Base-by-base conservation (phyloP, 1,284 basidiomycete genomes). In the Cutaneotrichosporon sp. region DNA sequence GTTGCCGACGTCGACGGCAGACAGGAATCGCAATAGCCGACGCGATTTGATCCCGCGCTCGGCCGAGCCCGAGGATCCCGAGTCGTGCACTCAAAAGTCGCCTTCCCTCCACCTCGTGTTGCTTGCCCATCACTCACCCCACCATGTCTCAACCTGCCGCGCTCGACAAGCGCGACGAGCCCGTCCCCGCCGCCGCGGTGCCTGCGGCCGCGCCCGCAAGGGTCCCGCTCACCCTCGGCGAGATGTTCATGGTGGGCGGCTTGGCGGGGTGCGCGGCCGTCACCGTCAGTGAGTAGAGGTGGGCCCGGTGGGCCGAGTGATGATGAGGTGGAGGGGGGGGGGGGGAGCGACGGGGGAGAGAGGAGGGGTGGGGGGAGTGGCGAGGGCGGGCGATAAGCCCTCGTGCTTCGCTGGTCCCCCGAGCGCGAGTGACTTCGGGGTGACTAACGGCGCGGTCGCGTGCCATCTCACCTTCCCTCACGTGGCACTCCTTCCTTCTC, bases 181-280 rank as follows among this genome's bases (percentile, higher is more conserved):
- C 34, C 34, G 34, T 36, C 34, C 18, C 52, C 18, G 54, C 25
- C 16, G 36, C 22, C 5, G 31, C 34, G 20, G 18, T 27, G 20
- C 9, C 14, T 25, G 14, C 20, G 10, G n/a, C 11, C 18, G 27
- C 29, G n/a, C 29, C 6, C 6, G 31, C 11, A 36, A 24, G 16
- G n/a, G n/a, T 67, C 25, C 75, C 74, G 13, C 64, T 80, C 29
- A 71, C 64, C 27, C 69, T 80, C 4, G 56, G 81, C 38, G 93
- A 95, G 79, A 86, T 88, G 36, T 97, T 97, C 76, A 59, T 90
- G 25, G 89, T 89, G 65, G 94, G 94, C 66, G 93, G 90, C 45
- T 77, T 92, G 60, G 94, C 94, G 60, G 94, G 92, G 62, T 91
- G 86, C 73, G 88, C 90, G 49, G 94, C 92, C 43, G 92, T 93